Base-by-base conservation (phyloP, 148 eudicot species). In the Euryodendron excelsum region DNA sequence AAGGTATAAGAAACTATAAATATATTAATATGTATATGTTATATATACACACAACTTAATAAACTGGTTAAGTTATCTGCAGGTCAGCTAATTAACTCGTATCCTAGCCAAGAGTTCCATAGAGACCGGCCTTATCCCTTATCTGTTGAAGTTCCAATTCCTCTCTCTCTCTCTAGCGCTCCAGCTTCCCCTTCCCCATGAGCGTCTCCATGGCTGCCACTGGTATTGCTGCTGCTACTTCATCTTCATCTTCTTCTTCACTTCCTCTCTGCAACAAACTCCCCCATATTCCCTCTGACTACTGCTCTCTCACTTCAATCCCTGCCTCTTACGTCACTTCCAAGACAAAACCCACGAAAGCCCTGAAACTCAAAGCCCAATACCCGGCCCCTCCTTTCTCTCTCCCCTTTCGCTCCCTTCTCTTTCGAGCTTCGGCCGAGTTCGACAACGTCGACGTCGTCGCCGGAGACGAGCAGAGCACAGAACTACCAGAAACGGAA, bases 291-390 rank as follows among this genome's bases (percentile, higher is more conserved):
- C 37, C 27, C 74, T 55, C 71, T 41, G 68, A 68, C 28, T 66
- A 59, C 58, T 36, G 6, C 60, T 47, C 79, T 72, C 34, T 72
- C 62, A 45, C 58, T 58, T 53, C 58, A 58, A 79, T 41, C 76
- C 47, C 44, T 17, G 41, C 25, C 25, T 59, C 74, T 67, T 72
- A 72, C 53, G 71, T 45, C 31, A 77, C 69, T 10, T 13, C 82
- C 5, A 84, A 73, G 41, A 77, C 82, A 33, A 89, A 81, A 75
- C 82, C 84, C 77, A 69, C 69, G 30, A 86, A 82, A 79, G 1
- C 86, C 55, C 84, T 84, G 45, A 84, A 73, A 21, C 75, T 87
- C 68, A 87, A 86, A 69, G 10, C 85, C 81, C 73, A 74, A 25
- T 60, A 34, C 52, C 50, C 41, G 0, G 15, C 45, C n/a, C 65